A percentile compares a stretch with the other conserved stretches of the same genome.
These are phyloP conservation scores for Gossypium longicalyx DNA, from an alignment of 345 rosid genomes.

Conservation along the genomic window DNA sequence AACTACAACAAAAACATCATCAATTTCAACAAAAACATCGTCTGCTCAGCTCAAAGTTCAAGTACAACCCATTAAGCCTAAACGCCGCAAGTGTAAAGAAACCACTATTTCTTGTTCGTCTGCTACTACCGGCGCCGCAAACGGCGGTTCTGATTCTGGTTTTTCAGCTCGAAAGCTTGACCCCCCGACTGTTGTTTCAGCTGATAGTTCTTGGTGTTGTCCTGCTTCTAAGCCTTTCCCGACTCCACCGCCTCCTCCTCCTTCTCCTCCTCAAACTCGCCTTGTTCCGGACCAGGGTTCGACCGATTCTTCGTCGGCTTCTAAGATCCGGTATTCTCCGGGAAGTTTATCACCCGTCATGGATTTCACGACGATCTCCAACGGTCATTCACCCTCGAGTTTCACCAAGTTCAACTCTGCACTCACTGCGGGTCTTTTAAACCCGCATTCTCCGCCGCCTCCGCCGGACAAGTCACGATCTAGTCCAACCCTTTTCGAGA, in stretches of 20 bases:
- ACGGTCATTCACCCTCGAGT: conserved; percentile 59
- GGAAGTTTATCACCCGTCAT: conserved; percentile 47
- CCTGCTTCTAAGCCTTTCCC: conserved; percentile 36
- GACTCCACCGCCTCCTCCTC: conserved; percentile 26
- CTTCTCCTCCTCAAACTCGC: conserved; percentile 11
- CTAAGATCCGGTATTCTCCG: conserved; percentile 45
- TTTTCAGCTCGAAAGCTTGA: conserved; percentile 25
- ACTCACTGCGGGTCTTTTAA: conserved; percentile 84
- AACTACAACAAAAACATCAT: conserved; percentile 11
- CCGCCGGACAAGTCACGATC: conserved; percentile 69
- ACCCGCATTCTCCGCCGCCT: conserved; percentile 90
- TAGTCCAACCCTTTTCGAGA: conserved; percentile 89
- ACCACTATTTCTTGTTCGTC: conserved; percentile 45
- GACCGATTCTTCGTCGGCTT: conserved; percentile 20
- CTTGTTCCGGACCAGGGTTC: conserved; percentile 18
- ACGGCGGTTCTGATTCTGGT: background rate
- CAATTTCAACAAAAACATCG: conserved; percentile 18
- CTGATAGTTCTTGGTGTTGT: conserved; percentile 35
- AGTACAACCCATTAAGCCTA: conserved; percentile 48
- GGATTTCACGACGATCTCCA: conserved; percentile 47
- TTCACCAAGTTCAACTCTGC: conserved; percentile 87
- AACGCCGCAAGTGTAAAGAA: conserved; percentile 51
- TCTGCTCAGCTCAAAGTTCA: conserved; percentile 38
- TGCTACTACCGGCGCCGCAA: background rate
- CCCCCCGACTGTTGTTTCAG: conserved; percentile 30